Percentiles rank a stretch among this genome's conserved stretches.
Conservation (phyloP, 352 stramenopile species). For the Phytophthora rubi region DNA sequence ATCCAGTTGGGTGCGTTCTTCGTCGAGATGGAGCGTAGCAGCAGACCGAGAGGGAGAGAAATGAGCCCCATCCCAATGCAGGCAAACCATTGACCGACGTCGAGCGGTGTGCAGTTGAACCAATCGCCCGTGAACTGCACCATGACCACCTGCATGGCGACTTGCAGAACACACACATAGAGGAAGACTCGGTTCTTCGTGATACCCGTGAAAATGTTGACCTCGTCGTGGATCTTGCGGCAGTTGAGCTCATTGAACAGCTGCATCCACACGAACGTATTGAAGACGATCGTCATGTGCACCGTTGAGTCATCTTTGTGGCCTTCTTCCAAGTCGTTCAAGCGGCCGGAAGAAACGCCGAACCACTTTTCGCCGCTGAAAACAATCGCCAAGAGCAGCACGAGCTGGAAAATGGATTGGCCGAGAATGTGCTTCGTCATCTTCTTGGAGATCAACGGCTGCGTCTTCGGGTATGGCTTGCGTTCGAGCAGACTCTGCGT, state of each 20-base stretch:
- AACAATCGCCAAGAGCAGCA: constrained; percentile 81
- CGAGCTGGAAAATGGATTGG: constrained; percentile 91
- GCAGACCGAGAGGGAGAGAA: constrained; percentile 51
- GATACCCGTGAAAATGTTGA: constrained; percentile 95
- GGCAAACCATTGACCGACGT: constrained; percentile 52
- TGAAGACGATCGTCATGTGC: constrained; percentile 97
- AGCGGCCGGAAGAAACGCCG: constrained; percentile 39
- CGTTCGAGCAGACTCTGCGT: constrained; percentile 84
- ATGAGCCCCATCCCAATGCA: constrained; percentile 62
- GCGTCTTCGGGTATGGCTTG: constrained; percentile 88
- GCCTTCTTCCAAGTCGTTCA: constrained; percentile 52
- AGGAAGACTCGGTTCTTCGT: constrained; percentile 92
- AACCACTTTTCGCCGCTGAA: constrained; percentile 72
- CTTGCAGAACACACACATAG: constrained; percentile 88
- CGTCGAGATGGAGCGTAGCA: constrained; percentile 61
- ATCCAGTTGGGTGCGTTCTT: constrained; percentile 65
- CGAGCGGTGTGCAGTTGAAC: constrained; percentile 58
- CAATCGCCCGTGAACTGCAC: constrained; percentile 90
- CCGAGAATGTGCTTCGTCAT: constrained; percentile 96
- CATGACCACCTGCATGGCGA: constrained; percentile 93
- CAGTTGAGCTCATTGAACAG: constrained; percentile 85
- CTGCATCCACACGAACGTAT: constrained; percentile 96
- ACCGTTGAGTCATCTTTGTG: constrained; percentile 60
- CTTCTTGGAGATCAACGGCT: constrained; percentile 90
- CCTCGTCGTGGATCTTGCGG: constrained; percentile 91